Conservation (phyloP, 148 eudicot species). For the Rhododendron ovatum region DNA sequence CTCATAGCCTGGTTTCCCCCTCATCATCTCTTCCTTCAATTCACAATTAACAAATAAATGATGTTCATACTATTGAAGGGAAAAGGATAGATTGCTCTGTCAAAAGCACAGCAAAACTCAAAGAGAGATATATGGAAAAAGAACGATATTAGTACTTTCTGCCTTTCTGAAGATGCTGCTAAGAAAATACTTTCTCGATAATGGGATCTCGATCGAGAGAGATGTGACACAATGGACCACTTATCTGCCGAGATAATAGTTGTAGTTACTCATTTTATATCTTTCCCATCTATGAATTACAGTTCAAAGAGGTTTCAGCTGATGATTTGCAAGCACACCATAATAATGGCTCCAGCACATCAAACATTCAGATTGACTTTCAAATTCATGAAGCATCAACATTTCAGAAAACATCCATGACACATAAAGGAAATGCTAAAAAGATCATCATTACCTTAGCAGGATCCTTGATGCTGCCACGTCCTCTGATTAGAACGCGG, state of each 20-base stretch:
- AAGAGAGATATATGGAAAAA: not conserved
- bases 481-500: constrained; percentile 95
- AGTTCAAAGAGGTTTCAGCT: not conserved
- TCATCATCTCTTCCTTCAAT: constrained; percentile 84
- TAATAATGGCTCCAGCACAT: not conserved
- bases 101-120: not conserved
- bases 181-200: not conserved
- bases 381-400: not conserved
- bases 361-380: not conserved
- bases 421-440: not conserved
- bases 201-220: not conserved
- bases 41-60: not conserved
- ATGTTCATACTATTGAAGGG: not conserved
- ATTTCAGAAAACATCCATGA: not conserved
- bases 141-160: not conserved
- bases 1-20: constrained; percentile 92
- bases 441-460: constrained; percentile 44
- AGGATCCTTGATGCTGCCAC: constrained; percentile 99
- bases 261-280: not conserved
- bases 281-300: not conserved
- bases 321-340: not conserved
- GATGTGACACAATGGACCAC: not conserved
- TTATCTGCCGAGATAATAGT: not conserved
- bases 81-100: not conserved
- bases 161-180: not conserved